Percentiles rank a stretch among this genome's conserved stretches.
These are phyloP conservation scores for Candida tetrigidarum DNA, from an alignment of 1,139 yeast genomes.

Conservation along the genomic window DNA sequence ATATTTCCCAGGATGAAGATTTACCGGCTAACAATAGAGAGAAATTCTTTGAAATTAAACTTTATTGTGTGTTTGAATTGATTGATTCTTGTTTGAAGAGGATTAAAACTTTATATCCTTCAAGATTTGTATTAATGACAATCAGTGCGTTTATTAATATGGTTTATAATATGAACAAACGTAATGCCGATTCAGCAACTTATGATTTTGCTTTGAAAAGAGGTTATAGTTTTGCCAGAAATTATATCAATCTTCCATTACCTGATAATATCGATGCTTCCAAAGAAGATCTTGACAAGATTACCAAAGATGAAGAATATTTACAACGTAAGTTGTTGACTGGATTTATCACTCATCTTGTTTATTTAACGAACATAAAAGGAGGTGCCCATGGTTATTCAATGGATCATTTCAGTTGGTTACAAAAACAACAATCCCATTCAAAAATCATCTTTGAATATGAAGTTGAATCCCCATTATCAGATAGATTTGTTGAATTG, in stretches of 20 bases:
- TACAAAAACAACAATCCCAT: slow-evolving; percentile 21
- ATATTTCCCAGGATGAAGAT: slow-evolving; percentile 16
- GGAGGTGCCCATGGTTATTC: slow-evolving; percentile 27
- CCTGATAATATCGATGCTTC: slow-evolving; percentile 36
- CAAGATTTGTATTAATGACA: slow-evolving; percentile 73
- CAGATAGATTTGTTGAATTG: slow-evolving; percentile 56
- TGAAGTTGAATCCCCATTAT: slow-evolving; percentile 21
- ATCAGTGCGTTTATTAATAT: slow-evolving; percentile 58
- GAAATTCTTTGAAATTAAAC: slow-evolving; percentile 54
- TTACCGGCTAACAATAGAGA: slow-evolving; percentile 21
- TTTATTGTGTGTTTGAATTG: slow-evolving; percentile 67
- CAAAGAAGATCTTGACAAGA: slow-evolving; percentile 40
- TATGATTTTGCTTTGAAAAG: slow-evolving; percentile 57
- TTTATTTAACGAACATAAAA: slow-evolving; percentile 40
- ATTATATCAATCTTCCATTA: slow-evolving; percentile 55
- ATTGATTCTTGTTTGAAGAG: slow-evolving; percentile 54
- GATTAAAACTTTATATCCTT: slow-evolving; percentile 71
- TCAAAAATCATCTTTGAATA: slow-evolving; percentile 19
- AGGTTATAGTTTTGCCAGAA: slow-evolving; percentile 66
- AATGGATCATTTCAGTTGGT: slow-evolving; percentile 25
- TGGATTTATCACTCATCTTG: slow-evolving; percentile 47
- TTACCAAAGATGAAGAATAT: slow-evolving; percentile 56
- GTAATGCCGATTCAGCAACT: slow-evolving; percentile 22
- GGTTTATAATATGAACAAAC: slow-evolving; percentile 39
- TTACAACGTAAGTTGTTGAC: slow-evolving; percentile 51